These are phyloP conservation scores for Phyllosticta citrichinensis DNA, from an alignment of 2,329 filamentous ascomycete species.

Conservation along the genomic window DNA sequence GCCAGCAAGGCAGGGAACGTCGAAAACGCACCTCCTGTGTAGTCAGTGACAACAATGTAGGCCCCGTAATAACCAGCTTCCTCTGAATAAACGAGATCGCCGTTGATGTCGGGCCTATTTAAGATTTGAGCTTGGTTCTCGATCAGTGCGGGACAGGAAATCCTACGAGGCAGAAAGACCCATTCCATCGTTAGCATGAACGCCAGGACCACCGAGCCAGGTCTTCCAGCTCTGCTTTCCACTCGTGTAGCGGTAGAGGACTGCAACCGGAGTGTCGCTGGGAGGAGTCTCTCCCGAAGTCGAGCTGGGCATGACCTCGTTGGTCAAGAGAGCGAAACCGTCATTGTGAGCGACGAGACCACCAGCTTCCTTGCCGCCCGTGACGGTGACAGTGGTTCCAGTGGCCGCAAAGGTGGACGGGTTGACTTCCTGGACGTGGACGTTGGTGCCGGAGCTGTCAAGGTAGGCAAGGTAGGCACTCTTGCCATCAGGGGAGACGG, in stretches of 20 bases:
- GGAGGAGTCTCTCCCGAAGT: conserved; percentile 38
- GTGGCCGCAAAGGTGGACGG: conserved; percentile 45
- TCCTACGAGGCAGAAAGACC: conserved; percentile 22
- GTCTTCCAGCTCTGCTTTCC: conserved; percentile 50
- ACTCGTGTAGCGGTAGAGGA: conserved; percentile 49
- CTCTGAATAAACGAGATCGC: too few relatives aligned
- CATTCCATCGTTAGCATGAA: conserved; percentile 38
- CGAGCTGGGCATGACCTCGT: conserved; percentile 43
- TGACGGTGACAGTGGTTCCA: conserved; percentile 42
- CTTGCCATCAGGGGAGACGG: conserved; percentile 50
- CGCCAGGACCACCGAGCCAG: conserved; percentile 47
- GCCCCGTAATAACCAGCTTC: too few relatives aligned
- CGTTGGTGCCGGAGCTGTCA: conserved; percentile 44
- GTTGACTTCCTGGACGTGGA: conserved; percentile 49
- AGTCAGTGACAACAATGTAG: too few relatives aligned
- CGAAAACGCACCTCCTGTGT: too few relatives aligned
- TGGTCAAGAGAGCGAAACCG: conserved; percentile 53
- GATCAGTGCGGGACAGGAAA: too few relatives aligned
- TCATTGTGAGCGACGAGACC: conserved; percentile 53
- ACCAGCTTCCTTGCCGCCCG: conserved; percentile 46
- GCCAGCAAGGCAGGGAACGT: too few relatives aligned
- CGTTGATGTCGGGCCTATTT: too few relatives aligned
- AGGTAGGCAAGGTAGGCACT: conserved; percentile 52
- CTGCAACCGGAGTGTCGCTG: conserved; percentile 42
- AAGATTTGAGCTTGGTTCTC: too few relatives aligned